These are phyloP conservation scores for Solanum pimpinellifolium DNA, from an alignment of 257 asterid genomes.

Conservation along the genomic window DNA sequence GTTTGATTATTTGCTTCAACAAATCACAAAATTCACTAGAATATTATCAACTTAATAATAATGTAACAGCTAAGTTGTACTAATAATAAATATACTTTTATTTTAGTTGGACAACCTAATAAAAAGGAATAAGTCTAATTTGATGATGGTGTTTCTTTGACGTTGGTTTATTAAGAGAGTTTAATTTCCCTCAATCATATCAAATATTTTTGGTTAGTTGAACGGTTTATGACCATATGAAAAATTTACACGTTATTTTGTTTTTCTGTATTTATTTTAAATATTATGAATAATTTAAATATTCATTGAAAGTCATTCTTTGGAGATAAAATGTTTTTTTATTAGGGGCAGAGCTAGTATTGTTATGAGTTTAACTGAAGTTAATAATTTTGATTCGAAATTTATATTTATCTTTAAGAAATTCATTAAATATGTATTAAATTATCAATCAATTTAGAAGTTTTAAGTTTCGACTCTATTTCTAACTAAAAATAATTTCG, in stretches of 20 bases:
- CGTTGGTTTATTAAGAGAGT: not conserved
- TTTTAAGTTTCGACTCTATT: not conserved
- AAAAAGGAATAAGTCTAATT: not conserved
- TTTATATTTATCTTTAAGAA: not conserved
- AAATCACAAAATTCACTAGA: not conserved
- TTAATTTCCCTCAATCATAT: not conserved
- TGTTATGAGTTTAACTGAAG: not conserved
- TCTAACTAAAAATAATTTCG: fast-evolving
- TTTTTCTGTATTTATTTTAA: fast-evolving
- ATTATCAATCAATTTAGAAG: not conserved
- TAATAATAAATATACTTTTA: not conserved
- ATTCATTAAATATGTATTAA: not conserved
- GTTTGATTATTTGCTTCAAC: conserved; percentile 1
- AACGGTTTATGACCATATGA: not conserved
- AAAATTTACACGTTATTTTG: not conserved
- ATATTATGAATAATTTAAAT: not conserved
- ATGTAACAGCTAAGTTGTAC: conserved; percentile 14
- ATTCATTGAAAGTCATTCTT: not conserved
- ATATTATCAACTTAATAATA: not conserved
- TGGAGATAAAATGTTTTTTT: not conserved
- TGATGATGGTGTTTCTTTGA: not conserved
- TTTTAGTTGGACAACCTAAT: not conserved
- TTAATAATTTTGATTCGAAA: not conserved
- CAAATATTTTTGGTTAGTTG: not conserved
- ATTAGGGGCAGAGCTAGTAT: not conserved